Percentiles rank a stretch among this genome's conserved stretches.
Conservation (phyloP, 768 basidiomycete species). For the Suillus occidentalis region DNA sequence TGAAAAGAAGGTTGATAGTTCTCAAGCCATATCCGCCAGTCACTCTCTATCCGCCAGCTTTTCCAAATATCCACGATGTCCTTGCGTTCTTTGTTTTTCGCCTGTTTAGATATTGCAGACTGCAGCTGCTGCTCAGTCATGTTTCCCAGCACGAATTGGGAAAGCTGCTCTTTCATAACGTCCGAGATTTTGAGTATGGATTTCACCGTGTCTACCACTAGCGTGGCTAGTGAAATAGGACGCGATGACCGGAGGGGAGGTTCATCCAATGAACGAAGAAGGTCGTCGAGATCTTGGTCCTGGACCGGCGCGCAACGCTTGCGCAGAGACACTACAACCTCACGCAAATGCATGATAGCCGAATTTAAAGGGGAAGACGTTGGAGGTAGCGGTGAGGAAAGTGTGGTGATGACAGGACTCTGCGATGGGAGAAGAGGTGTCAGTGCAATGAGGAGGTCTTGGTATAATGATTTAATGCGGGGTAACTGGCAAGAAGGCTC, state of each 20-base stretch:
- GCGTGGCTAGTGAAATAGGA: conserved; percentile 39
- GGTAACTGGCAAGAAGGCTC: conserved; percentile 57
- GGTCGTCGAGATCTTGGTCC: conserved; percentile 51
- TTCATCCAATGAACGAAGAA: conserved; percentile 39
- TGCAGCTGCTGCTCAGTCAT: conserved; percentile 66
- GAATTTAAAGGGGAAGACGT: conserved; percentile 68
- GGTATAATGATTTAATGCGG: conserved; percentile 56
- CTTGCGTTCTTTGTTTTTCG: conserved; percentile 53
- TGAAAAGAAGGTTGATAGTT: conserved; percentile 6
- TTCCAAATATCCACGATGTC: conserved; percentile 54
- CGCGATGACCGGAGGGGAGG: conserved; percentile 24
- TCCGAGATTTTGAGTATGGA: conserved; percentile 53
- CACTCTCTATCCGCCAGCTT: conserved; percentile 22
- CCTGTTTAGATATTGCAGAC: conserved; percentile 49
- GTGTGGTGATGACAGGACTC: conserved; percentile 48
- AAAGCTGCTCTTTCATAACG: conserved; percentile 69
- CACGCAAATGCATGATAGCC: conserved; percentile 51
- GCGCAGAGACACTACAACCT: conserved; percentile 50
- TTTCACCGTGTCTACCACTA: conserved; percentile 49
- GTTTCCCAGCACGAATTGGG: conserved; percentile 59
- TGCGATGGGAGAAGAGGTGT: conserved; percentile 56
- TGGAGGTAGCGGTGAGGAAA: conserved; percentile 63
- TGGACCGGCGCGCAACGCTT: conserved; percentile 68
- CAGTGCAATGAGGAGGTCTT: conserved; percentile 52
- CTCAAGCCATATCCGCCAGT: conserved; percentile 28